Evolutionary conservation across 108 stramenopile species (phyloP).

Genomic region (Fistulifera pelliculosa): DNA sequence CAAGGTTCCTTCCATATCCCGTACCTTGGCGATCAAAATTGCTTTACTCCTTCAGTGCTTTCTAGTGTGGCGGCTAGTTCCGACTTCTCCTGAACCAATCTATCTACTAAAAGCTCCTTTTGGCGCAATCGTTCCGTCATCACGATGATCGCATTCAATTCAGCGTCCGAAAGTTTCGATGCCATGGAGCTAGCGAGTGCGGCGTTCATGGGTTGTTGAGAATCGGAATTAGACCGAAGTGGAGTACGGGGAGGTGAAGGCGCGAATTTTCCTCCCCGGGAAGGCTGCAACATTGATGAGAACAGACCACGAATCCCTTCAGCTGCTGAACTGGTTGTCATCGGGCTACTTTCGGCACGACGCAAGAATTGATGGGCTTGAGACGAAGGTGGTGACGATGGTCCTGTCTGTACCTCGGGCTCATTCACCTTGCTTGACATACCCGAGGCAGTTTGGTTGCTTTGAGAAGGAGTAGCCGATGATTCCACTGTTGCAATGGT

Average conservation of each 20-base stretch:
- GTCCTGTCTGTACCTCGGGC: neutral
- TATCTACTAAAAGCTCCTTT: conserved; percentile 42
- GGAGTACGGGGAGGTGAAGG: neutral
- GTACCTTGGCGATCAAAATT: conserved; percentile 64
- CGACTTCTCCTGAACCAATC: conserved; percentile 44
- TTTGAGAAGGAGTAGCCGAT: neutral
- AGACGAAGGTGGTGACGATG: conserved; percentile 3
- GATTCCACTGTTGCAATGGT: neutral
- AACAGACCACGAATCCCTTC: conserved; percentile 5
- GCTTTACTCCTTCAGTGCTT: conserved; percentile 68
- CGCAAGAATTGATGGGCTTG: conserved; percentile 2
- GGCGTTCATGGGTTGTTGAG: conserved; percentile 36
- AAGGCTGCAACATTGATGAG: conserved; percentile 17
- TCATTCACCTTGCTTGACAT: neutral
- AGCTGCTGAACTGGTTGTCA: neutral
- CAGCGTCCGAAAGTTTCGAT: conserved; percentile 66
- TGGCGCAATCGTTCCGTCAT: conserved; percentile 66
- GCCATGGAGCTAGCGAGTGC: conserved; percentile 74
- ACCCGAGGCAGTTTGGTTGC: conserved; percentile 9
- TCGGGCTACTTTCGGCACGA: conserved; percentile 3
- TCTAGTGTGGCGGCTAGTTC: conserved; percentile 58
- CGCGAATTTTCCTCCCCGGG: neutral
- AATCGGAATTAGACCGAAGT: conserved; percentile 14
- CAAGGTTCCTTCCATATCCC: conserved; percentile 53
- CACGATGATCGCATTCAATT: conserved; percentile 73